These are phyloP conservation scores for Notholithocarpus densiflorus DNA, from an alignment of 306 rosid species.

Conservation along the genomic window DNA sequence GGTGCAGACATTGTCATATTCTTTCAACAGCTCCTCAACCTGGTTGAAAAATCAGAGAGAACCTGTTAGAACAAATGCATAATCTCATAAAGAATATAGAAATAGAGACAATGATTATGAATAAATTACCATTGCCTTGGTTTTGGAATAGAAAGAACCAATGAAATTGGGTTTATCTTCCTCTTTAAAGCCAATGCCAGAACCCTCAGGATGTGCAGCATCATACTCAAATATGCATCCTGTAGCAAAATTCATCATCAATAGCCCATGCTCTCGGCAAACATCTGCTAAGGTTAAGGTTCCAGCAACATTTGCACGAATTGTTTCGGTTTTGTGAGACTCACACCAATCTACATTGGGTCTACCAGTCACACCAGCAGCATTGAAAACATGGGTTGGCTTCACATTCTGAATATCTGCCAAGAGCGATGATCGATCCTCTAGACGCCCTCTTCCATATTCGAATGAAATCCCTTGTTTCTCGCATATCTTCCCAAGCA, in stretches of 20 bases:
- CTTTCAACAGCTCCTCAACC: constrained; percentile 89
- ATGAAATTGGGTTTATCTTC: constrained; percentile 79
- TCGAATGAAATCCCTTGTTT: constrained; percentile 75
- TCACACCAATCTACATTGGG: constrained; percentile 95
- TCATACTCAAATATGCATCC: constrained; percentile 91
- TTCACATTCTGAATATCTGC: constrained; percentile 68
- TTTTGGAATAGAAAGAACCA: constrained; percentile 88
- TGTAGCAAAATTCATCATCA: constrained; percentile 78
- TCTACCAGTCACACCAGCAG: constrained; percentile 87
- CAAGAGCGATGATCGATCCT: constrained; percentile 66
- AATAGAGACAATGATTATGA: not conserved
- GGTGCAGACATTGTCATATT: constrained; percentile 86
- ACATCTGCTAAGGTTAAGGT: constrained; percentile 88
- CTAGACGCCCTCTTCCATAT: constrained; percentile 81
- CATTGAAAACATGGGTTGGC: constrained; percentile 83
- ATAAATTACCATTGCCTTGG: constrained; percentile 78
- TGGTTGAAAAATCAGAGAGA: constrained; percentile 19
- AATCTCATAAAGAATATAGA: not conserved
- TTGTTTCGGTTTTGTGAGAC: constrained; percentile 71
- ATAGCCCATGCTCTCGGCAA: constrained; percentile 73
- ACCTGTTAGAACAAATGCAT: not conserved
- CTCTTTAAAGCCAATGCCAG: constrained; percentile 84
- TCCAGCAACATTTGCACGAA: constrained; percentile 73
- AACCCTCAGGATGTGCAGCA: constrained; percentile 73
- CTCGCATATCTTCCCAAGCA: constrained; percentile 73